A percentile compares a stretch with the other conserved stretches of the same genome.
phyloP scores from a whole-genome alignment of 495 filamentous ascomycete genomes.

The Lindgomyces ingoldianus region DNA sequence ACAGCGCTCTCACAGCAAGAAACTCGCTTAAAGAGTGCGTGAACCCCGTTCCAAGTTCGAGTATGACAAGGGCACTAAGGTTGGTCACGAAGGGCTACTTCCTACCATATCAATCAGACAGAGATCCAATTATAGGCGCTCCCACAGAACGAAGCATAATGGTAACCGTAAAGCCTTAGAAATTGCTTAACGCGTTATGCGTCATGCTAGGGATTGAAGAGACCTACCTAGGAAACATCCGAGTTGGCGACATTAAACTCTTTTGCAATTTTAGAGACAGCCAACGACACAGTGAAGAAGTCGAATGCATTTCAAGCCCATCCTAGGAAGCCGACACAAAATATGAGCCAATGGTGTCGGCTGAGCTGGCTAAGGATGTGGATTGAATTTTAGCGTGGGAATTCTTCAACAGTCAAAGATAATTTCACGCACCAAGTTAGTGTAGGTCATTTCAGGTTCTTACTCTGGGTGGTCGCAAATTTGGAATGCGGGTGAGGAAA shows the following conservation, averaged over 20 bases:
- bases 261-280: conserved; percentile 44
- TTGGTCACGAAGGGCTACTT: conserved; percentile 36
- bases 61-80: conserved; percentile 32
- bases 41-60: conserved; percentile 41
- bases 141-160: conserved; percentile 43
- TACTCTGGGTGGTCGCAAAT: conserved; percentile 41
- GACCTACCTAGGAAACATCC: conserved; percentile 39
- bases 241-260: conserved; percentile 44
- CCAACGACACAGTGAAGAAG: conserved; percentile 48
- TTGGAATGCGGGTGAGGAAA: conserved; percentile 44
- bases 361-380: conserved; percentile 42
- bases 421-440: not conserved
- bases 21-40: conserved; percentile 30
- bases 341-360: conserved; percentile 51
- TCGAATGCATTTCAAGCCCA: conserved; percentile 53
- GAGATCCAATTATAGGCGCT: conserved; percentile 32
- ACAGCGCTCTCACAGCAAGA: conserved; percentile 37
- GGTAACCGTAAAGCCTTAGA: conserved; percentile 40
- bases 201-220: no score
- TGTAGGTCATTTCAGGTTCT: not conserved
- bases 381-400: conserved; percentile 39
- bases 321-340: conserved; percentile 35
- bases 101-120: conserved; percentile 32
- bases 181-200: not conserved
- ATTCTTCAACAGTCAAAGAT: conserved; percentile 14